Evolutionary conservation across 78 protist genomes (phyloP).

Genomic region (Guillardia theta): DNA sequence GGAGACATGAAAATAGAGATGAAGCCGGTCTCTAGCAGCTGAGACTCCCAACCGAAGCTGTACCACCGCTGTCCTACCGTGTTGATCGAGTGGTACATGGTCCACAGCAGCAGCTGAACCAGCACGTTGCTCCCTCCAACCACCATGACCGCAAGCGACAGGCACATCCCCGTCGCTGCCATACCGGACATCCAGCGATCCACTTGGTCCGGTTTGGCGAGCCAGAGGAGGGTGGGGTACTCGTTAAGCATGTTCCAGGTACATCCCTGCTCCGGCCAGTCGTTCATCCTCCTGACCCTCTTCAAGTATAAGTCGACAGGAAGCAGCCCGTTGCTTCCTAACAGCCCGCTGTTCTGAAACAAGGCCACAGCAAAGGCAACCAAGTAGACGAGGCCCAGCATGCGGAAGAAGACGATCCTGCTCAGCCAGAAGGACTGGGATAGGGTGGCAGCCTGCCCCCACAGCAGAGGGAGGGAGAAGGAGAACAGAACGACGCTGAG

Average conservation of each 20-base stretch:
- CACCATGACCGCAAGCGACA: background rate
- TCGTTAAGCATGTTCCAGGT: background rate
- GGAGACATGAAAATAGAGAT: background rate
- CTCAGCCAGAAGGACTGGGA: background rate
- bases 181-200: background rate
- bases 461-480: too few species aligned
- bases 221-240: background rate
- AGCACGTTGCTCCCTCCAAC: background rate
- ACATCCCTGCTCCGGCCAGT: background rate
- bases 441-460: background rate
- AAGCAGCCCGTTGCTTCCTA: background rate
- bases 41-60: background rate
- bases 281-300: background rate
- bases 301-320: background rate
- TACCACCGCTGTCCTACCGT: background rate
- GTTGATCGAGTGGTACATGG: background rate
- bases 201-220: background rate
- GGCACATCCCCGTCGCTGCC: background rate
- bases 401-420: background rate
- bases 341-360: background rate
- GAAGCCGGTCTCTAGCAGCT: conserved; percentile 1
- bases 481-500: too few species aligned
- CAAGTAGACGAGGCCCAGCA: background rate
- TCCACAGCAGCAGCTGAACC: background rate
- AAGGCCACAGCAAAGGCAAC: background rate